These are phyloP conservation scores for cucumber (Cucumis sativus) DNA, from an alignment of 306 rosid genomes.

Conservation along the genomic window DNA sequence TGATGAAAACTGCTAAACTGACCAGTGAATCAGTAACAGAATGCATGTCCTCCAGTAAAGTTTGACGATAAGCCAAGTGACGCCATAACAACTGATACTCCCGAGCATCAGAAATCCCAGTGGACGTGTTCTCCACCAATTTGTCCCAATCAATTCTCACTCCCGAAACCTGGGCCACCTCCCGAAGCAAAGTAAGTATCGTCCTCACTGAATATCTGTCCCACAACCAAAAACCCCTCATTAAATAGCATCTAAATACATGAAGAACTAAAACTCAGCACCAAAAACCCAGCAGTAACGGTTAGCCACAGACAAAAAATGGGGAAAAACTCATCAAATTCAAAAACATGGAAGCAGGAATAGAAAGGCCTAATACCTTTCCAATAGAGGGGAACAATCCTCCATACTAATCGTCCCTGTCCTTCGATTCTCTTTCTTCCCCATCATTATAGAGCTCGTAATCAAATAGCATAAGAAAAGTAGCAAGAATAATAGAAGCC, in stretches of 20 bases:
- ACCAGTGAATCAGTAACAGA: constrained; percentile 47
- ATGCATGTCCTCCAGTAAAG: constrained; percentile 22
- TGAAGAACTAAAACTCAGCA: background rate
- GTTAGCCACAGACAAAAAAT: background rate
- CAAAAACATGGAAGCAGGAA: background rate
- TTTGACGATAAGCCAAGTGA: constrained; percentile 57
- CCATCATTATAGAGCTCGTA: constrained; percentile 27
- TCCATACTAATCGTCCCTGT: constrained; percentile 34
- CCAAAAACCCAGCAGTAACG: background rate
- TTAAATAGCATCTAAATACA: background rate
- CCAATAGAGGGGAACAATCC: constrained; percentile 31
- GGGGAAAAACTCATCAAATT: background rate
- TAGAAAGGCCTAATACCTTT: constrained; percentile 24
- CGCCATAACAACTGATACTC: constrained; percentile 94
- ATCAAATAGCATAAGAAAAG: too few species aligned
- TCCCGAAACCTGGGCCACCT: constrained; percentile 30
- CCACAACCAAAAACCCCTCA: background rate
- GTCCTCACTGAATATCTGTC: constrained; percentile 42
- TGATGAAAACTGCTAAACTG: constrained; percentile 2
- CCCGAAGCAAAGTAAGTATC: constrained; percentile 55
- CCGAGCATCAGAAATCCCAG: constrained; percentile 66
- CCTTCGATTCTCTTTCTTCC: constrained; percentile 16
- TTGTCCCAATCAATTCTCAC: constrained; percentile 60
- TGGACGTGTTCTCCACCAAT: constrained; percentile 47
- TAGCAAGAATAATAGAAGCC: too few species aligned